Conservation (phyloP, 2,329 filamentous ascomycete species). For the Hypoxylon rubiginosum region DNA sequence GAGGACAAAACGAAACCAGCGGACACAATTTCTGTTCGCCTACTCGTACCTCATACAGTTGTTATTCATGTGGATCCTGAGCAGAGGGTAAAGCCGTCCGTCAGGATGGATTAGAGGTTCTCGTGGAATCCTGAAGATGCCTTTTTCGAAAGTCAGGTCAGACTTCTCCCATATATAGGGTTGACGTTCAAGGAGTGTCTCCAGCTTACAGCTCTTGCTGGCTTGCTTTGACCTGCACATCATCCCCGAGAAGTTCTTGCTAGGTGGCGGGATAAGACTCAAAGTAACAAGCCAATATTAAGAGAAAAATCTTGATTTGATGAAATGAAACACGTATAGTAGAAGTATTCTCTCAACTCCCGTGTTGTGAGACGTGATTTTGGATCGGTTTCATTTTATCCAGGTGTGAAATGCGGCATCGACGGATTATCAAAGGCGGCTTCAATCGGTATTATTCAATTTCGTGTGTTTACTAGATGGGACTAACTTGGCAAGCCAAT, state of each 20-base stretch:
- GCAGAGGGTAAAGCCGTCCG: slow-evolving; percentile 48
- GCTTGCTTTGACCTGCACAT: slow-evolving; percentile 10
- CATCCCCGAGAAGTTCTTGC: not conserved
- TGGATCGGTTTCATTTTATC: not conserved
- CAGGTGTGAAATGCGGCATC: not conserved
- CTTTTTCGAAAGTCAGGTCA: not conserved
- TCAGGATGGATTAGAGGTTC: not conserved
- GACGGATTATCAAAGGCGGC: not conserved
- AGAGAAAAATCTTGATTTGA: not conserved
- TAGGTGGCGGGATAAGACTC: not conserved
- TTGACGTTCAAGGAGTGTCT: slow-evolving; percentile 8
- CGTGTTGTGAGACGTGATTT: not conserved
- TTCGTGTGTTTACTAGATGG: not conserved
- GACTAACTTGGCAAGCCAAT: slow-evolving; percentile 7
- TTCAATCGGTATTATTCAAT: not conserved
- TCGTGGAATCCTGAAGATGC: not conserved
- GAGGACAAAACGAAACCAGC: slow-evolving; percentile 85
- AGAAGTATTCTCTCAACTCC: not conserved
- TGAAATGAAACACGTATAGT: not conserved
- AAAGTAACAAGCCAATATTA: not conserved
- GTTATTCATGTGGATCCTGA: slow-evolving; percentile 88
- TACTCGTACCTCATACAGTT: slow-evolving; percentile 97
- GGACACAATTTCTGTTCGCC: slow-evolving; percentile 92
- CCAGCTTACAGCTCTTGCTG: not conserved
- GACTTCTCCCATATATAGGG: slow-evolving; percentile 1